phyloP scores from a whole-genome alignment of 495 filamentous ascomycete genomes.

The Penicillium nucicola region DNA sequence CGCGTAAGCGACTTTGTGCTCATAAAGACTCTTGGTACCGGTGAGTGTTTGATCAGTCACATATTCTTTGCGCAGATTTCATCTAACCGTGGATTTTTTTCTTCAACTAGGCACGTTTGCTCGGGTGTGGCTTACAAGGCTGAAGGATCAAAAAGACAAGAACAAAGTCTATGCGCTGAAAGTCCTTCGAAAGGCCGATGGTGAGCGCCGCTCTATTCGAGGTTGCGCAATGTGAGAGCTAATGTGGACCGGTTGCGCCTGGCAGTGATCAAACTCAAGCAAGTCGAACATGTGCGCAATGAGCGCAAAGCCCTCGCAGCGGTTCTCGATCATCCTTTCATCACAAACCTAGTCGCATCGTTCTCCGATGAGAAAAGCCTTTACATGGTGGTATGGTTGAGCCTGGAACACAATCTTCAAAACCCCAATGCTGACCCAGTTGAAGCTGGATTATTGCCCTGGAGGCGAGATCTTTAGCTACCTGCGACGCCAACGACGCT shows the following conservation, averaged over 20 bases:
- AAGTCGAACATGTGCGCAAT: constrained; percentile 95
- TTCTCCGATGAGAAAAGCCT: constrained; percentile 87
- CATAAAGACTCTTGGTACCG: constrained; percentile 87
- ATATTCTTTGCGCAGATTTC: constrained; percentile 6
- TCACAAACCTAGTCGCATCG: constrained; percentile 83
- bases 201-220: constrained; percentile 30
- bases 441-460: constrained; percentile 80
- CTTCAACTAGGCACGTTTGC: constrained; percentile 79
- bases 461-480: constrained; percentile 97
- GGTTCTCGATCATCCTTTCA: constrained; percentile 91
- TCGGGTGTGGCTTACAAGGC: constrained; percentile 81
- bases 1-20: constrained; percentile 74
- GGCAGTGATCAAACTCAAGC: constrained; percentile 89
- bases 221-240: constrained; percentile 2
- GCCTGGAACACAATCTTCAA: background rate
- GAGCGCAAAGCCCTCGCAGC: constrained; percentile 84
- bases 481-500: constrained; percentile 77
- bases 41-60: constrained; percentile 38
- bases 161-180: constrained; percentile 88
- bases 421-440: constrained; percentile 16
- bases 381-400: constrained; percentile 78
- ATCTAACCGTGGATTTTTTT: constrained; percentile 30
- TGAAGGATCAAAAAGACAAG: constrained; percentile 57
- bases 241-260: constrained; percentile 5
- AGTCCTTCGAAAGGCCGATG: constrained; percentile 84